These are phyloP conservation scores for Coemansia sp. DNA, from an alignment of 192 early-diverging fungal genomes.

Conservation along the genomic window DNA sequence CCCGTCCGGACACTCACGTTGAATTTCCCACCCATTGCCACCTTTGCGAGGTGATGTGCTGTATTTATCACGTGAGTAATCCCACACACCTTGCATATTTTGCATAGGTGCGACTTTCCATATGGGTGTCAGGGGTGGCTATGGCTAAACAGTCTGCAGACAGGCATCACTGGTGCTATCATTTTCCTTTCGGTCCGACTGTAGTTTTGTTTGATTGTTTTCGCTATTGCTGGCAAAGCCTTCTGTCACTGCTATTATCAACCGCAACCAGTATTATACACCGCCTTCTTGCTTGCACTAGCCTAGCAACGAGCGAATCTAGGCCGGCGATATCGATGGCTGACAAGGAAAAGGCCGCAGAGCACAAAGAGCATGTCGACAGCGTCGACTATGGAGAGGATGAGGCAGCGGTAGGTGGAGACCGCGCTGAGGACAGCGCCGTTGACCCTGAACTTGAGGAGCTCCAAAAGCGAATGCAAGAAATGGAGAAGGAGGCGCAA, in stretches of 20 bases:
- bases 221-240: not conserved
- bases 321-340: slow-evolving; percentile 3
- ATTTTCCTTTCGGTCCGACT: not conserved
- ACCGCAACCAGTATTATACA: not conserved
- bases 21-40: not conserved
- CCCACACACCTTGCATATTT: not conserved
- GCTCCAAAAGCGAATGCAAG: slow-evolving; percentile 45
- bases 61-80: not conserved
- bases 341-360: slow-evolving; percentile 2
- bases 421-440: slow-evolving; percentile 9
- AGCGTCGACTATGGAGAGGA: slow-evolving; percentile 24
- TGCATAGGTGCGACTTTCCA: not conserved
- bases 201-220: slow-evolving; percentile 3
- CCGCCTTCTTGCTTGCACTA: not conserved
- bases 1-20: not conserved
- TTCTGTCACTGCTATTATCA: not conserved
- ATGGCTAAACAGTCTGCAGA: not conserved
- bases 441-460: slow-evolving; percentile 46
- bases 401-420: slow-evolving; percentile 2
- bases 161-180: not conserved
- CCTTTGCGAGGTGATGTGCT: not conserved
- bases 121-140: not conserved
- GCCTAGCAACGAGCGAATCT: not conserved
- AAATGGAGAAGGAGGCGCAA: slow-evolving; percentile 55
- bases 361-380: slow-evolving; percentile 18